phyloP scores from a whole-genome alignment of 495 filamentous ascomycete species.

The Trypethelium eluteriae region DNA sequence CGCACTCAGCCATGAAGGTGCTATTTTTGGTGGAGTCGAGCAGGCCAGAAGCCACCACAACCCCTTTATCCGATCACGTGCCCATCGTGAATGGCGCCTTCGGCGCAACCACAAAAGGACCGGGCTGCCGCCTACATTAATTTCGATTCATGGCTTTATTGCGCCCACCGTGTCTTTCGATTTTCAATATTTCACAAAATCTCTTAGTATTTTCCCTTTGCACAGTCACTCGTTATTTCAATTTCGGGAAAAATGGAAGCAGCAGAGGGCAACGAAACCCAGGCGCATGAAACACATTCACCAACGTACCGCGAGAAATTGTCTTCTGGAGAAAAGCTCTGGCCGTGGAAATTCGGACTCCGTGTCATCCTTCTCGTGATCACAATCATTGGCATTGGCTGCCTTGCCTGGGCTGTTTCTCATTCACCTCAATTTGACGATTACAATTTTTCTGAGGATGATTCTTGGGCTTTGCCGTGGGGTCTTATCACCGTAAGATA shows the following conservation, averaged over 20 bases:
- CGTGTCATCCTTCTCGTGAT: slow-evolving; percentile 27
- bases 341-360: slow-evolving; percentile 30
- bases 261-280: neutral
- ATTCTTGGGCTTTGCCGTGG: slow-evolving; percentile 17
- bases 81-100: too few species aligned
- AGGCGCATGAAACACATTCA: neutral
- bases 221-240: neutral
- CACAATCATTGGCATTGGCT: slow-evolving; percentile 27
- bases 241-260: neutral
- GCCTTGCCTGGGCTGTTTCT: slow-evolving; percentile 25
- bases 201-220: neutral
- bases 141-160: neutral
- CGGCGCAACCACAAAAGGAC: too few species aligned
- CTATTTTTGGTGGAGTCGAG: too few species aligned
- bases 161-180: neutral
- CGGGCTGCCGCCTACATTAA: neutral
- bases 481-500: slow-evolving; percentile 22
- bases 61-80: too few species aligned
- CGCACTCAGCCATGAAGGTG: too few species aligned
- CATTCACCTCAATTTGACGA: neutral
- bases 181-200: neutral
- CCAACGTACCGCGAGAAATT: slow-evolving; percentile 19
- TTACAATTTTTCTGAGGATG: slow-evolving; percentile 13
- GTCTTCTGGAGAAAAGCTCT: slow-evolving; percentile 24
- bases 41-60: too few species aligned